Base-by-base conservation (phyloP, 768 basidiomycete genomes). In the Punctularia strigosozonata region DNA sequence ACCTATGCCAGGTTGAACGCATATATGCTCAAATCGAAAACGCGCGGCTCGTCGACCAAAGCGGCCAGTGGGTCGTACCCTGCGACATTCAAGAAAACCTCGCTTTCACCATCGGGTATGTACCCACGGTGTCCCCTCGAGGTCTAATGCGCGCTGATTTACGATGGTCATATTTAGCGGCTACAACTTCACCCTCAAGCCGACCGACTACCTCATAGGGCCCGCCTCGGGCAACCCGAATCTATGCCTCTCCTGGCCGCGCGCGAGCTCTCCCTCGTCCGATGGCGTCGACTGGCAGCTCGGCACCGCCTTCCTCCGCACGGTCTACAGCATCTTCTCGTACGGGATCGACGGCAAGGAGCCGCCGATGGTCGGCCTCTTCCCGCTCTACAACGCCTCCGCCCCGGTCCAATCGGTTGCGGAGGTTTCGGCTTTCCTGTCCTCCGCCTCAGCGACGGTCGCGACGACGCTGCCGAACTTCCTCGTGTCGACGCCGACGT, bases 241-340 rank as follows among this genome's bases (percentile, higher is more conserved):
- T 42, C 54, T 83, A 12, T 88, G 85, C 56, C 58, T 87, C 31
- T 62, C 80, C 19, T 88, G 85, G 85, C 84, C 83, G 1, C 63
- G 59, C 45, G 82, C 81, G 4, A 56, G 62, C 15, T 65, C 75
- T 6, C 85, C 82, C 0, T 79, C 66, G 41, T 45, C 75, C 12
- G 79, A 86, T 54, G 85, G 81, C 12, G 68, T 88, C 38, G 85
- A 88, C 49, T 88, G 85, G 85, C 81, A 86, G 54, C 64, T 88
- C 36, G n/a, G 8, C 17, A 54, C 70, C 1, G 66, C 78, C 1
- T 87, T 87, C 53, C 50, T 88, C 39, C 67, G 77, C 24, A 82
- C 80, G 2, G 82, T 87, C 0, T 88, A 87, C 53, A 77, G 80
- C 4, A 63, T 87, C 28, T 87, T 73, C 65, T 85, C 79, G 84